These are phyloP conservation scores for Atkinsonella texensis DNA, from an alignment of 2,329 filamentous ascomycete genomes.

Conservation along the genomic window DNA sequence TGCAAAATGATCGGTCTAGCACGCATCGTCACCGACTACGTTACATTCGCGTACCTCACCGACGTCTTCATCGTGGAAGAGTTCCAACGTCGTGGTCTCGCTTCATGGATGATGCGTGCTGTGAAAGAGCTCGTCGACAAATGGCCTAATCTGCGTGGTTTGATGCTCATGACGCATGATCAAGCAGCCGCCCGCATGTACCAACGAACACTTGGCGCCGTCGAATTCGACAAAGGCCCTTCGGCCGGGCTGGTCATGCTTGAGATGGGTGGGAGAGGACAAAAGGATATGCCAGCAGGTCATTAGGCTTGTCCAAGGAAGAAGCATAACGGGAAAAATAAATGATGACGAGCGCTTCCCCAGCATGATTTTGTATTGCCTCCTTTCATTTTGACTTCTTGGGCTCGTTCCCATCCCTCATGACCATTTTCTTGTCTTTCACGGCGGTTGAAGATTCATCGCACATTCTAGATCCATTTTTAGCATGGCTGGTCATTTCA, in stretches of 20 bases:
- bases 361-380: not conserved
- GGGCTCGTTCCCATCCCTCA: not conserved
- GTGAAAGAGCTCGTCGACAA: conserved; percentile 42
- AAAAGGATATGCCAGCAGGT: conserved; percentile 22
- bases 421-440: not conserved
- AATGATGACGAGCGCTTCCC: conserved; percentile 1
- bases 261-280: conserved; percentile 26
- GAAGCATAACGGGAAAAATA: not conserved
- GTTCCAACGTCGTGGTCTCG: conserved; percentile 50
- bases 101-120: conserved; percentile 51
- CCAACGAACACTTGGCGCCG: conserved; percentile 31
- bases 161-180: conserved; percentile 41
- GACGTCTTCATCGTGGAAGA: conserved; percentile 53
- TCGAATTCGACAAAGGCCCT: conserved; percentile 30
- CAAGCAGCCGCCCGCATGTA: conserved; percentile 32
- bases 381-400: not conserved
- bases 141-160: conserved; percentile 47
- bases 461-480: not conserved
- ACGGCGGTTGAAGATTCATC: not conserved
- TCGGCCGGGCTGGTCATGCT: conserved; percentile 28
- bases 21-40: conserved; percentile 56
- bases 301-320: conserved; percentile 11
- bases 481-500: not conserved
- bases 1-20: conserved; percentile 28
- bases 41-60: conserved; percentile 55